phyloP scores from a whole-genome alignment of 768 basidiomycete species.

The Xanthoconium purpureum region DNA sequence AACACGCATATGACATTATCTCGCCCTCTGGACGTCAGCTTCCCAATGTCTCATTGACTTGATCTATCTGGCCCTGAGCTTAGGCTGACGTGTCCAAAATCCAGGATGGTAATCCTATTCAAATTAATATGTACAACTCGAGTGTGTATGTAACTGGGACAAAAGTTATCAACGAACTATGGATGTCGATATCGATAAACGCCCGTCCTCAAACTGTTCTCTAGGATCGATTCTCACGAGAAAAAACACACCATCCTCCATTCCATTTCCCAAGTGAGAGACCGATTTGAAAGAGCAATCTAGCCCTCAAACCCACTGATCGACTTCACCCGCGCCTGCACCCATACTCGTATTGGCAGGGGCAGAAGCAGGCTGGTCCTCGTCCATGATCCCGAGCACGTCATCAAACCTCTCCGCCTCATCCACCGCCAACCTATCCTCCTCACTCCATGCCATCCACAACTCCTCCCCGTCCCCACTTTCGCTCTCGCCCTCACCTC shows the following conservation, averaged over 20 bases:
- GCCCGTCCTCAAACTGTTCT: no score
- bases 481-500: not conserved
- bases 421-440: constrained; percentile 30
- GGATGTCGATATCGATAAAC: no score
- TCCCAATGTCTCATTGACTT: no score
- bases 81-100: no score
- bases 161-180: no score
- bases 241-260: not conserved
- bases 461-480: constrained; percentile 18
- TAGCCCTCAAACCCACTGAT: not conserved
- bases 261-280: not conserved
- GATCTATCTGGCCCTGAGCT: no score
- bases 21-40: no score
- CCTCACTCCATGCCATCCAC: constrained; percentile 28
- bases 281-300: not conserved
- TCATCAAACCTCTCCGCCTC: constrained; percentile 34
- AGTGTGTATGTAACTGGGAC: no score
- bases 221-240: no score
- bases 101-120: no score
- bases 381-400: constrained; percentile 33
- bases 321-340: not conserved
- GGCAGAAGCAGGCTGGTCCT: constrained; percentile 26
- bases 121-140: no score
- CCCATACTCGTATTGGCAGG: not conserved
- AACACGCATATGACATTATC: no score